Conservation (phyloP, 768 basidiomycete species). For the Rhodotorula babjevae region DNA sequence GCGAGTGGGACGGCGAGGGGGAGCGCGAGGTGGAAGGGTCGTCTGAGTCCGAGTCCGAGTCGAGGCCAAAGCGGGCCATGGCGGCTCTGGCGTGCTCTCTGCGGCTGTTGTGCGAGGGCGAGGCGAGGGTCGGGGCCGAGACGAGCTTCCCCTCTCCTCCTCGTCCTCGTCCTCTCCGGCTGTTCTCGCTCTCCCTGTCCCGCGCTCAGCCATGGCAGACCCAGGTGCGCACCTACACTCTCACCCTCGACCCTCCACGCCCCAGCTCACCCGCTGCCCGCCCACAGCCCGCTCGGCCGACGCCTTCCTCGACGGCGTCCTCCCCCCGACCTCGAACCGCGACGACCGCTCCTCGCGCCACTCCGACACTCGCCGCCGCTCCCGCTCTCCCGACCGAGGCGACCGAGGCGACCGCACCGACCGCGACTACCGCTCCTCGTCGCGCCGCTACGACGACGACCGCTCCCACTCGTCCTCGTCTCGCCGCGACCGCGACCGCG, state of each 20-base stretch:
- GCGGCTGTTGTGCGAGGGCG: not conserved
- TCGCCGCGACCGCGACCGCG: constrained; percentile 18
- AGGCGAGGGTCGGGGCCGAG: no score
- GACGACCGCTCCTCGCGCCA: not conserved
- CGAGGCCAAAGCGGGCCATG: constrained; percentile 18
- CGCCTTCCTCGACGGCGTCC: constrained; percentile 4
- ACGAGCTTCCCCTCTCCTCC: no score
- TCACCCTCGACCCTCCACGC: not conserved
- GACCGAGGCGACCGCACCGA: no score
- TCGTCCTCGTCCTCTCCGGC: no score
- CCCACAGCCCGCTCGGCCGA: not conserved
- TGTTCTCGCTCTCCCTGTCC: no score
- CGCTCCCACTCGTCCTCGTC: not conserved
- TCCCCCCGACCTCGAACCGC: no score
- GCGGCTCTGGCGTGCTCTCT: no score
- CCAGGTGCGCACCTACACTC: not conserved
- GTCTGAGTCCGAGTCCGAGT: not conserved
- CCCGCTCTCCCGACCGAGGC: not conserved
- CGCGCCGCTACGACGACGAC: not conserved
- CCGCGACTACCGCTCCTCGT: not conserved
- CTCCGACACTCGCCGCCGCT: constrained; percentile 1
- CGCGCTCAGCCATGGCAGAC: not conserved
- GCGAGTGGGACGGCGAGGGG: not conserved
- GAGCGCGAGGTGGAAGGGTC: not conserved
- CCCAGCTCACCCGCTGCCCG: no score